Conservation (phyloP, 2,329 filamentous ascomycete genomes). For the Beauveria scarabaeidicola region DNA sequence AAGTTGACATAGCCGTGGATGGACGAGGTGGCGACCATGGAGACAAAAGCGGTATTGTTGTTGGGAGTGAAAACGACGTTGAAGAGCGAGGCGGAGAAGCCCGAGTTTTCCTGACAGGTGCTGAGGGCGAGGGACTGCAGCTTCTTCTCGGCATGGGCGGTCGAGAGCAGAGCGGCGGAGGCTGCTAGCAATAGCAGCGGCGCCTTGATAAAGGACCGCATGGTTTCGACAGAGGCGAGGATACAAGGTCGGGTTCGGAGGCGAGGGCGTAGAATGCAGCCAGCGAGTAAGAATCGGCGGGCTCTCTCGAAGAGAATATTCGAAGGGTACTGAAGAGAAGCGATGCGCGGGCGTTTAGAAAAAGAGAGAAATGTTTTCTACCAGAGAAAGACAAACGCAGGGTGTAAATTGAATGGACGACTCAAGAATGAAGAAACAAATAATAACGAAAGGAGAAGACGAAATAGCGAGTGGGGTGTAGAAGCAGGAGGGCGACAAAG, state of each 20-base stretch:
- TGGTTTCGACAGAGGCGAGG: conserved; percentile 16
- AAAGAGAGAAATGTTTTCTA: conserved; percentile 2
- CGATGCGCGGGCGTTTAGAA: neutral
- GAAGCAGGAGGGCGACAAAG: neutral
- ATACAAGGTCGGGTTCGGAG: neutral
- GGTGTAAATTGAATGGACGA: neutral
- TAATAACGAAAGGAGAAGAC: conserved; percentile 13
- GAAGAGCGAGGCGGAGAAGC: conserved; percentile 83
- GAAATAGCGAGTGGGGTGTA: conserved; percentile 3
- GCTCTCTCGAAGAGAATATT: neutral
- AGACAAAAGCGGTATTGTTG: conserved; percentile 64
- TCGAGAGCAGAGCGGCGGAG: conserved; percentile 34
- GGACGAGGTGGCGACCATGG: conserved; percentile 72
- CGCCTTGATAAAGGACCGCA: conserved; percentile 39
- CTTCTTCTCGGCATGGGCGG: conserved; percentile 52
- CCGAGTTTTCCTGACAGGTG: conserved; percentile 74
- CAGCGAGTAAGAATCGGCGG: neutral
- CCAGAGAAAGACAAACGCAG: conserved; percentile 10
- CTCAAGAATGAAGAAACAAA: conserved; percentile 5
- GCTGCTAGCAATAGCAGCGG: conserved; percentile 38
- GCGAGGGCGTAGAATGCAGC: neutral
- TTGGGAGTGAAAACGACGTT: conserved; percentile 70
- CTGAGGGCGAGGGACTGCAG: conserved; percentile 79
- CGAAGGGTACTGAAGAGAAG: neutral
- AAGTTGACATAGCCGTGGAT: conserved; percentile 77